Evolutionary conservation across 768 basidiomycete species (phyloP).

Genomic region (Hygrocybe punicea): DNA sequence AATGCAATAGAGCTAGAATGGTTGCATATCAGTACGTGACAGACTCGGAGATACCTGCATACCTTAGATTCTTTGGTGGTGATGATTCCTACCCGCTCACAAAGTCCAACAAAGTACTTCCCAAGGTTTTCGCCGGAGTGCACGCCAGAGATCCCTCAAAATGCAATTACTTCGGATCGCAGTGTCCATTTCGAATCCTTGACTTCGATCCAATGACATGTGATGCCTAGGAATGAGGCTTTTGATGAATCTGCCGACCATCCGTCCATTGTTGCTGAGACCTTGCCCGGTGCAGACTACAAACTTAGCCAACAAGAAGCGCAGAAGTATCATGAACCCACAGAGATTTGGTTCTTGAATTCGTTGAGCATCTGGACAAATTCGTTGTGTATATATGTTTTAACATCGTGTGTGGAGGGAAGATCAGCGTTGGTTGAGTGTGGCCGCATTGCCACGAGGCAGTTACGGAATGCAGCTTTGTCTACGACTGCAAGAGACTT

Average conservation of each 20-base stretch:
- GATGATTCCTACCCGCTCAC: conserved; percentile 25
- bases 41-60: conserved; percentile 2
- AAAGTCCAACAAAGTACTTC: conserved; percentile 21
- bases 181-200: conserved; percentile 23
- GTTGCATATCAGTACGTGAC: background rate
- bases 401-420: conserved; percentile 15
- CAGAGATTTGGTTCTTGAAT: conserved; percentile 9
- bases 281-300: conserved; percentile 11
- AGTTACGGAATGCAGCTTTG: conserved; percentile 16
- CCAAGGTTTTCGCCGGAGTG: conserved; percentile 29
- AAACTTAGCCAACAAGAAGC: background rate
- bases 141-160: conserved; percentile 17
- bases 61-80: conserved; percentile 20
- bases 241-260: conserved; percentile 22
- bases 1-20: conserved; percentile 18
- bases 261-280: conserved; percentile 14
- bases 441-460: conserved; percentile 17
- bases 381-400: conserved; percentile 15
- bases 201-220: conserved; percentile 22
- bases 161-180: conserved; percentile 19
- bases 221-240: conserved; percentile 22
- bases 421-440: conserved; percentile 11
- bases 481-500: conserved; percentile 14
- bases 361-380: conserved; percentile 10
- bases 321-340: conserved; percentile 4